These are phyloP conservation scores for Blastomyces silverae DNA, from an alignment of 2,329 filamentous ascomycete genomes.

Conservation along the genomic window DNA sequence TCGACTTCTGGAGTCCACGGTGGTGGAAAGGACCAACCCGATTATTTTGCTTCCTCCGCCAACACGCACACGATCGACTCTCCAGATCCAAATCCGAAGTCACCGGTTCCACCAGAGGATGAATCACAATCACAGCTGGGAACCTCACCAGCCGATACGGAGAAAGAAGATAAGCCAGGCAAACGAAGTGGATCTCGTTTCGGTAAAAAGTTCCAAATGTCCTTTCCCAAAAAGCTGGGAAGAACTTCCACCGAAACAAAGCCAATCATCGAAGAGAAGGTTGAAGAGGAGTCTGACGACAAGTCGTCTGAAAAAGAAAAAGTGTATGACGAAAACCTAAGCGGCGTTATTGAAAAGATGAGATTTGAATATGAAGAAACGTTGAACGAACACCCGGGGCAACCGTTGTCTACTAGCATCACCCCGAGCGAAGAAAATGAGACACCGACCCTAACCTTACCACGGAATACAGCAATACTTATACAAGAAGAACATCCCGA, in stretches of 20 bases:
- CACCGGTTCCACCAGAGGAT: slow-evolving; percentile 22
- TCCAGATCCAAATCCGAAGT: slow-evolving; percentile 23
- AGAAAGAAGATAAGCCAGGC: slow-evolving; percentile 56
- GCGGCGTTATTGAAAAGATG: slow-evolving; percentile 42
- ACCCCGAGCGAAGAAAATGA: slow-evolving; percentile 41
- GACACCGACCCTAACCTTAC: slow-evolving; percentile 41
- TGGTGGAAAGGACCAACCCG: slow-evolving; percentile 6
- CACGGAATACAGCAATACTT: slow-evolving; percentile 51
- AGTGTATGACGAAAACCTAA: slow-evolving; percentile 42
- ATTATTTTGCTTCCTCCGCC: slow-evolving; percentile 19
- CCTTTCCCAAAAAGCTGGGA: slow-evolving; percentile 70
- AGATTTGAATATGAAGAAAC: slow-evolving; percentile 43
- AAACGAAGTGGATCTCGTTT: slow-evolving; percentile 57
- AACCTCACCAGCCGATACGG: slow-evolving; percentile 26
- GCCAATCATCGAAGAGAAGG: slow-evolving; percentile 68
- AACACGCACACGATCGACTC: slow-evolving; percentile 22
- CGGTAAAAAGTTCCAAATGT: slow-evolving; percentile 76
- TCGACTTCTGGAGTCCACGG: slow-evolving; percentile 26
- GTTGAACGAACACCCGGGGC: slow-evolving; percentile 34
- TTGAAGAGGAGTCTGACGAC: slow-evolving; percentile 48
- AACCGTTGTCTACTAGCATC: slow-evolving; percentile 36
- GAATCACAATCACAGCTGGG: slow-evolving; percentile 13
- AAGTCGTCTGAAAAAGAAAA: slow-evolving; percentile 48
- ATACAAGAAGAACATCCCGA: slow-evolving; percentile 61
- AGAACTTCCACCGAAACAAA: slow-evolving; percentile 62